These are phyloP conservation scores for Cercospora citrullina DNA, from an alignment of 2,329 filamentous ascomycete species.

Conservation along the genomic window DNA sequence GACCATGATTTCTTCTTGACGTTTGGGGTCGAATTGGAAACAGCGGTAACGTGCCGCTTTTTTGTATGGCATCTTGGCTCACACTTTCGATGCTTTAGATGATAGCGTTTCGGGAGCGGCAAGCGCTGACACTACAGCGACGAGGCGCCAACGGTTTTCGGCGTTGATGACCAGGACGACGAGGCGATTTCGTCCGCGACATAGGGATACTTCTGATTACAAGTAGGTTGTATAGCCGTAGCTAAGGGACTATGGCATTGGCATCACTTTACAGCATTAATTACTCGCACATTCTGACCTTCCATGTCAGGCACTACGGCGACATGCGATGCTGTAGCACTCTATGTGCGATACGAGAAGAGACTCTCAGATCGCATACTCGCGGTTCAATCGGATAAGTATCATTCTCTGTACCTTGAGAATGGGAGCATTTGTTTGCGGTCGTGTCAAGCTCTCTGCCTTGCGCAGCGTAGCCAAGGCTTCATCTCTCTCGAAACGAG, in stretches of 20 bases:
- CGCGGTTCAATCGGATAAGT: not conserved
- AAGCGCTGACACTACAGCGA: slow-evolving; percentile 7
- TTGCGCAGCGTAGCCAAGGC: not conserved
- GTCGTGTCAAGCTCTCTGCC: not conserved
- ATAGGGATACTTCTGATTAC: not conserved
- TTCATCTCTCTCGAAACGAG: not conserved
- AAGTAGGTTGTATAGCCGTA: slow-evolving; percentile 5
- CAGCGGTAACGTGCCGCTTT: slow-evolving; percentile 2
- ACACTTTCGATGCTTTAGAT: slow-evolving; percentile 18
- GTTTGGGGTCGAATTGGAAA: slow-evolving; percentile 1
- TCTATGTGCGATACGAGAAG: not conserved
- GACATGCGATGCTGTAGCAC: not conserved
- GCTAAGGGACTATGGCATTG: not conserved
- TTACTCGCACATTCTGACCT: not conserved
- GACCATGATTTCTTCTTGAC: not conserved
- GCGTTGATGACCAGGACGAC: slow-evolving; percentile 9
- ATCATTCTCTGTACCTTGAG: not conserved
- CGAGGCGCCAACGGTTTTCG: slow-evolving; percentile 18
- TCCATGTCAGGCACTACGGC: not conserved
- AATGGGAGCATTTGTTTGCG: not conserved
- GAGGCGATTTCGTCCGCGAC: not conserved
- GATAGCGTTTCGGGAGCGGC: slow-evolving; percentile 17
- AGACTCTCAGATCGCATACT: not conserved
- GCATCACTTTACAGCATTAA: not conserved
- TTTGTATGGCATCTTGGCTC: slow-evolving; percentile 16